phyloP scores from a whole-genome alignment of 2,329 filamentous ascomycete genomes.

The Pseudogymnoascus sp. region DNA sequence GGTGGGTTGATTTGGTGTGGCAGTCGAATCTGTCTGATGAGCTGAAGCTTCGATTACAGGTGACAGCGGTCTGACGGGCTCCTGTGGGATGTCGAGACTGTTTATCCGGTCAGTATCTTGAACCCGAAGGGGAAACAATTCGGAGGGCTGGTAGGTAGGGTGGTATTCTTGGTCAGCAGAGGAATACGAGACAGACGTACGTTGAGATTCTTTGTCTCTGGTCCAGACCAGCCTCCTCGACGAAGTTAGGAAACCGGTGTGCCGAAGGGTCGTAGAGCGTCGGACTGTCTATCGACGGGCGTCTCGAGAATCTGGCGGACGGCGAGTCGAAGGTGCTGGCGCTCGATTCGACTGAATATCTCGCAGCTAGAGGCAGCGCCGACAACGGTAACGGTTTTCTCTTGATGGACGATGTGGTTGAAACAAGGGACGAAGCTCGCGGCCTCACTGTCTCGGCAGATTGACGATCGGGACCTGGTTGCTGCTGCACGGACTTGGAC shows the following conservation, averaged over 20 bases:
- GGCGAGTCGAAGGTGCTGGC: constrained; percentile 36
- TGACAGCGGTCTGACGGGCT: not conserved
- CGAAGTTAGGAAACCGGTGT: not conserved
- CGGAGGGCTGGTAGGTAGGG: not conserved
- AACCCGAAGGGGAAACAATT: not conserved
- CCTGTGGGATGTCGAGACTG: not conserved
- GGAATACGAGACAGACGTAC: constrained; percentile 2
- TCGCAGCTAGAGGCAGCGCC: constrained; percentile 45
- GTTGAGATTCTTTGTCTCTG: not conserved
- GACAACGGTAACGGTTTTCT: constrained; percentile 55
- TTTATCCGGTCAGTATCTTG: not conserved
- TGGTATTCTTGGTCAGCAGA: not conserved
- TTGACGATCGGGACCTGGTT: not conserved
- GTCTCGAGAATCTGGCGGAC: constrained; percentile 48
- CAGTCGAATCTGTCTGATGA: constrained; percentile 1
- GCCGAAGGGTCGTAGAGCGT: constrained; percentile 51
- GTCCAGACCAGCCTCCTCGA: not conserved
- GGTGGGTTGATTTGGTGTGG: constrained; percentile 18
- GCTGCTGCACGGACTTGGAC: constrained; percentile 8
- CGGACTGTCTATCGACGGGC: constrained; percentile 52
- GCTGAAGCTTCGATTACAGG: not conserved
- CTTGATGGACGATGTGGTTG: constrained; percentile 35
- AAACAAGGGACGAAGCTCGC: constrained; percentile 9
- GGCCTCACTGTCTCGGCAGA: not conserved
- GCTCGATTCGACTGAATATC: constrained; percentile 35